Evolutionary conservation across 192 early-diverging fungal species (phyloP), one percentile per base, ranked within the genome.

Genomic region (Backusella tarrabulga): DNA sequence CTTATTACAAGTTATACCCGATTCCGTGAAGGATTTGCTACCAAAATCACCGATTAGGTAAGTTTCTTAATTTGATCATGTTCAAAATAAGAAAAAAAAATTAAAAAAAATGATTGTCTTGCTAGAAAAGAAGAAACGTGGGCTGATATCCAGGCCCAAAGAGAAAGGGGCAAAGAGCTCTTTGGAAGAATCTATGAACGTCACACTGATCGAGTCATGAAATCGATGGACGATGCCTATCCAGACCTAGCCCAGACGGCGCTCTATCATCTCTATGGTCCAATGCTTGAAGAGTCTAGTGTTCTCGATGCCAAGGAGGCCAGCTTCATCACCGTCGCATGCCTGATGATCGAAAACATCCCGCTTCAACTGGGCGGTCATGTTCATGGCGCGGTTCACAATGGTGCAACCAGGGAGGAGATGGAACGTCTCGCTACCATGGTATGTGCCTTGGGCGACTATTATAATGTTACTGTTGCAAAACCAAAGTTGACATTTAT

Each of bases 181-280:
- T 77, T 77, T 72, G 68, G 19, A n/a, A 77, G 5, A 23, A 77
- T 77, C 19, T 77, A 77, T 67, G 76, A 66, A 1, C 76, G 71
- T 12, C 56, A 77, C 23, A 67, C 69, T 1, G 56, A 71, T 36
- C 71, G 69, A 21, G 70, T 77, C n/a, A 40, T 72, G 17, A 41
- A 66, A 4, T 40, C 34, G 1, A 77, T 77, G 76, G 15, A 17
- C 4, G 19, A 50, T n/a, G 38, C 23, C 38, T 66, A 77, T 23
- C 76, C 76, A 1, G 76, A 77, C 38, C 36, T 77, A 2, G 76
- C 76, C 0, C 76, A 77, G 40, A 34, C 69, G 0, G 76, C 76
- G 19, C 38, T 54, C 8, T 54, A 77, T 34, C 76, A 77, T 4
- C 26, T 77, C 0, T 77, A 77, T 72, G 68, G 76, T 0, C 36